Conservation (phyloP, 495 filamentous ascomycete genomes). For the Aspergillus nanangensis region DNA sequence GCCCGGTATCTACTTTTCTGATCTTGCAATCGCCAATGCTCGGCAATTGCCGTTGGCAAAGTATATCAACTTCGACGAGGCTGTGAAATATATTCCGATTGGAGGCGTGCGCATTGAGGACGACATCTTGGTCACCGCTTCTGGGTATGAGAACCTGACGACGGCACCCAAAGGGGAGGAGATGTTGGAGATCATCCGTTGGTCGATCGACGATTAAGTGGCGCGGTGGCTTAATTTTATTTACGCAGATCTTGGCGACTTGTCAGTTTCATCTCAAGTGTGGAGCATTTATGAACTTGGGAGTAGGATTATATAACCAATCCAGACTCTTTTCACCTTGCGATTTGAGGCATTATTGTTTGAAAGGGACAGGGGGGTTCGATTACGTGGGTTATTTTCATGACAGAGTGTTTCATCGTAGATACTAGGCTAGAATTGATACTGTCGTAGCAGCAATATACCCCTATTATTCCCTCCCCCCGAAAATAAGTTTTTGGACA, state of each 20-base stretch:
- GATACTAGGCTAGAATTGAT: too few relatives aligned
- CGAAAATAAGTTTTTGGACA: too few relatives aligned
- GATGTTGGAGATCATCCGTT: constrained; percentile 57
- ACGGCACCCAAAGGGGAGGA: constrained; percentile 74
- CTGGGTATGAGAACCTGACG: constrained; percentile 79
- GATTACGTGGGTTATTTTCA: too few relatives aligned
- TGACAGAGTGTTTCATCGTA: too few relatives aligned
- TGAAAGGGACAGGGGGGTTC: too few relatives aligned
- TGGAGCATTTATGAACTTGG: neutral
- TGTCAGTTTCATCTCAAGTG: neutral
- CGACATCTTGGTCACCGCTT: constrained; percentile 74
- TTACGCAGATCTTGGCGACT: neutral
- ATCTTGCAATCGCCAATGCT: constrained; percentile 79
- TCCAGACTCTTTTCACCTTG: neutral
- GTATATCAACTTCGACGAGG: constrained; percentile 69
- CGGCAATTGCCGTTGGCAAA: constrained; percentile 56
- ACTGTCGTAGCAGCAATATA: too few relatives aligned
- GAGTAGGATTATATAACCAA: neutral
- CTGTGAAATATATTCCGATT: constrained; percentile 68
- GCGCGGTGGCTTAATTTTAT: neutral
- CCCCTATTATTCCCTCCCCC: too few relatives aligned
- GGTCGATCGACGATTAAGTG: constrained; percentile 6
- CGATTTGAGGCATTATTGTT: too few relatives aligned
- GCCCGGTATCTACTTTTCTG: constrained; percentile 88
- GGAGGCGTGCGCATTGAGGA: constrained; percentile 94